Evolutionary conservation across 106 monocot species (phyloP).

Genomic region (Dendrobium catenatum): DNA sequence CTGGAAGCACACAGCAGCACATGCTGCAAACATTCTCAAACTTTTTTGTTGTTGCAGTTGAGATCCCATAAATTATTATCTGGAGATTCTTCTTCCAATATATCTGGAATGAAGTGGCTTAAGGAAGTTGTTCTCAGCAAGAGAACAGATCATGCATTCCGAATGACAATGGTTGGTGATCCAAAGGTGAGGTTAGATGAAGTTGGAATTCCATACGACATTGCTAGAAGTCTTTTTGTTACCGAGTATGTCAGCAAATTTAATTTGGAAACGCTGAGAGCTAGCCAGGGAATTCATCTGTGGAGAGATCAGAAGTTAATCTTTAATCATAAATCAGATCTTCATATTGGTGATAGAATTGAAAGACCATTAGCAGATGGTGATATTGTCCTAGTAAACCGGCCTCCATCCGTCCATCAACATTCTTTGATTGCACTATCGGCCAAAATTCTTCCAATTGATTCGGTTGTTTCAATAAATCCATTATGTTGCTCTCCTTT

Average conservation of each 20-base stretch:
- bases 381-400: constrained; percentile 65
- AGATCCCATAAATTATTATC: constrained; percentile 17
- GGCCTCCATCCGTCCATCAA: constrained; percentile 85
- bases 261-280: constrained; percentile 39
- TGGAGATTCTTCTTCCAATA: constrained; percentile 22
- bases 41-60: constrained; percentile 30
- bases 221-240: constrained; percentile 37
- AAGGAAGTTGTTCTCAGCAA: constrained; percentile 77
- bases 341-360: constrained; percentile 57
- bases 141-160: constrained; percentile 64
- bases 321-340: constrained; percentile 15
- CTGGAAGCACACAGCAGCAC: neutral
- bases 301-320: constrained; percentile 36
- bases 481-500: constrained; percentile 84
- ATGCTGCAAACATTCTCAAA: neutral
- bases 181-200: constrained; percentile 66
- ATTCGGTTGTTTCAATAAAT: constrained; percentile 60
- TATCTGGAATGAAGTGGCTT: constrained; percentile 62
- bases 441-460: constrained; percentile 44
- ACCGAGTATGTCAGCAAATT: constrained; percentile 42
- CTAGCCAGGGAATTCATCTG: constrained; percentile 16
- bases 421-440: constrained; percentile 74
- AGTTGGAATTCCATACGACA: constrained; percentile 63
- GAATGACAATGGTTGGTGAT: constrained; percentile 81
- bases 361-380: constrained; percentile 72